Conservation (phyloP, 1,284 basidiomycete species). For the Rhodotorula glutinis region DNA sequence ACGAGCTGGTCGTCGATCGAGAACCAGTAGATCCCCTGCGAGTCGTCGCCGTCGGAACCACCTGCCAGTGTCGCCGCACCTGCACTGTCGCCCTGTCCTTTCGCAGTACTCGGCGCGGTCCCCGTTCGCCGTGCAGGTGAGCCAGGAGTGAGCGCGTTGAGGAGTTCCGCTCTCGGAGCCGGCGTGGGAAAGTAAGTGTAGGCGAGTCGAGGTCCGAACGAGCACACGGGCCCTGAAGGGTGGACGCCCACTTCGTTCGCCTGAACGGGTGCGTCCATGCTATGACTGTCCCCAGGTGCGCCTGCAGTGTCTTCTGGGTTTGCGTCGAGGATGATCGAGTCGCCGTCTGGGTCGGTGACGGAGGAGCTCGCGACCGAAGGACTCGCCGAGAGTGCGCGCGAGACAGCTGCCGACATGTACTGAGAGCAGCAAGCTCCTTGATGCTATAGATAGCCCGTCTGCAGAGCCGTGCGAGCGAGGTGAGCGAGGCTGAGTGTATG, state of each 20-base stretch:
- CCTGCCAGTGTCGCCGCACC: too few relatives aligned
- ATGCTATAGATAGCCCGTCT: too few relatives aligned
- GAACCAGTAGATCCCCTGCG: slow-evolving; percentile 39
- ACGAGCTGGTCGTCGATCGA: slow-evolving; percentile 85
- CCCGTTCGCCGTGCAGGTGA: neutral
- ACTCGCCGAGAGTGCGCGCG: slow-evolving; percentile 1
- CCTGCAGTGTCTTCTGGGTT: neutral
- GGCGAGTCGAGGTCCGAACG: slow-evolving; percentile 36
- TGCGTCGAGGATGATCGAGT: slow-evolving; percentile 17
- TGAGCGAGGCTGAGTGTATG: too few relatives aligned
- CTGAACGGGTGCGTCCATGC: too few relatives aligned
- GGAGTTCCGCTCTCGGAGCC: slow-evolving; percentile 22
- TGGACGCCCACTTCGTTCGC: neutral
- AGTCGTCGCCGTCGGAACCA: neutral
- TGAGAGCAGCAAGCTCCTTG: neutral
- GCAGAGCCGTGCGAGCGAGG: neutral
- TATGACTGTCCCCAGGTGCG: neutral
- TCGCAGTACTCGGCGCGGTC: neutral
- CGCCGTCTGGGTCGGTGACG: slow-evolving; percentile 20
- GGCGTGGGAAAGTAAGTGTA: slow-evolving; percentile 42
- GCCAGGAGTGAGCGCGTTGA: slow-evolving; percentile 25
- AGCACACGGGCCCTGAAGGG: slow-evolving; percentile 33
- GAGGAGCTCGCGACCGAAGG: neutral
- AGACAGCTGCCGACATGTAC: neutral
- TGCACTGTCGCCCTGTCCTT: too few relatives aligned